Percentiles rank a stretch among this genome's conserved stretches.
Conservation (phyloP, 2,329 filamentous ascomycete genomes). For the Fusarium protoensiforme region DNA sequence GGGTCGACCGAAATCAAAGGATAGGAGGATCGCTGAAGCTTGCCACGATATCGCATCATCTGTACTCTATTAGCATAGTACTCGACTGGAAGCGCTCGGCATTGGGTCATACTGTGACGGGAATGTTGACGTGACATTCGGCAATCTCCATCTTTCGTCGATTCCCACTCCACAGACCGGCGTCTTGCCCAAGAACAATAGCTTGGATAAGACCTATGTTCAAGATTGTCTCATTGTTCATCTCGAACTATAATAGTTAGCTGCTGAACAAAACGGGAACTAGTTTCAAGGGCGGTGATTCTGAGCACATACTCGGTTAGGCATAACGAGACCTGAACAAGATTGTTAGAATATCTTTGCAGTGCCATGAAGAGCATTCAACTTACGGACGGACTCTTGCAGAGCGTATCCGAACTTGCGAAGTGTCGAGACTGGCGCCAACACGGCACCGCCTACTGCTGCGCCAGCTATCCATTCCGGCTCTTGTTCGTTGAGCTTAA, state of each 20-base stretch:
- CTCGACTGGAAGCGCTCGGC: too few relatives aligned
- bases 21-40: slow-evolving; percentile 68
- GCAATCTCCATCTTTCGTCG: slow-evolving; percentile 67
- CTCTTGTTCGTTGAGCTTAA: slow-evolving; percentile 64
- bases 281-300: background rate
- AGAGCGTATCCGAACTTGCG: slow-evolving; percentile 70
- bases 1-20: slow-evolving; percentile 60
- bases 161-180: slow-evolving; percentile 66
- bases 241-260: slow-evolving; percentile 56
- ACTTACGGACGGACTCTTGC: slow-evolving; percentile 62
- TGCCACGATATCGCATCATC: slow-evolving; percentile 67
- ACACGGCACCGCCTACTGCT: slow-evolving; percentile 68
- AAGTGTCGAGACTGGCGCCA: slow-evolving; percentile 67
- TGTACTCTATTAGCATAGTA: slow-evolving; percentile 38
- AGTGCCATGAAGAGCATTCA: background rate
- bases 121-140: slow-evolving; percentile 60
- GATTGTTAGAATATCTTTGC: background rate
- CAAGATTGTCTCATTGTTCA: slow-evolving; percentile 58
- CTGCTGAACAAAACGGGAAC: background rate
- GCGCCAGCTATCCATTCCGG: slow-evolving; percentile 71
- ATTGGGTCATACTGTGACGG: slow-evolving; percentile 54
- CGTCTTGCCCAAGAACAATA: slow-evolving; percentile 60
- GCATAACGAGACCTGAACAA: slow-evolving; percentile 45
- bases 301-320: slow-evolving; percentile 42
- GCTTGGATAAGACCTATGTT: slow-evolving; percentile 62